Base-by-base conservation (phyloP, 192 early-diverging fungal genomes). In the Coemansia sp. region DNA sequence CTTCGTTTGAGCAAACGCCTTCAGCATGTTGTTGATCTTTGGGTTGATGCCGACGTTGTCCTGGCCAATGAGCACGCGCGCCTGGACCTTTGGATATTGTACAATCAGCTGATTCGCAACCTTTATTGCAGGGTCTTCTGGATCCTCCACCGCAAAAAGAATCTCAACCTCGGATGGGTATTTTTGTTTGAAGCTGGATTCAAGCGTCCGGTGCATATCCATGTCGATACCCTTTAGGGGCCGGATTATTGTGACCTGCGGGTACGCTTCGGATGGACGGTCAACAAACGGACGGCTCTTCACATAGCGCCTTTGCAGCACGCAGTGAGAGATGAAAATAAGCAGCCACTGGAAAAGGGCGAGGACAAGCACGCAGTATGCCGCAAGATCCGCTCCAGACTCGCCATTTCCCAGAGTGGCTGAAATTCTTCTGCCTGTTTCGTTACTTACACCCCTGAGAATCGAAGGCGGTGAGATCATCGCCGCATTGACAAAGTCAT, bases 1-100 rank as follows among this genome's bases (percentile, higher is more conserved):
- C 64, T 90, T 87, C 7, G 91, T 87, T 21, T 77, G 74, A 40
- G 88, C 82, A 73, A 93, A 97, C 9, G 90, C 90, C 53, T 88
- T 86, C 21, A 95, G 73, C 85, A 99, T 84, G 84, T 96, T 96
- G 82, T 94, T 94, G 67, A 98, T 89, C 77, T 99, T 99, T 18
- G 97, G 97, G 74, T 99, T 99, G 53, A 91, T 88, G 37, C 94
- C 95, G 1, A 93, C 88, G 42, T 84, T 68, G 37, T 84, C 67
- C 48, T 87, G 87, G 88, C 94, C 94, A 66, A 95, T 86, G 40
- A 97, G 84, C 49, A 99, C 64, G 59, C 80, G 81, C 21, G 87
- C 87, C 59, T 90, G 83, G 8, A 94, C 89, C 45, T 91, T 77
- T 4, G 93, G 92, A 73, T 88, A 92, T 61, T 84, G 64, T 28